A percentile compares a stretch with the other conserved stretches of the same genome.
Evolutionary conservation across 495 filamentous ascomycete species (phyloP).

Genomic region (Neurospora sp.): DNA sequence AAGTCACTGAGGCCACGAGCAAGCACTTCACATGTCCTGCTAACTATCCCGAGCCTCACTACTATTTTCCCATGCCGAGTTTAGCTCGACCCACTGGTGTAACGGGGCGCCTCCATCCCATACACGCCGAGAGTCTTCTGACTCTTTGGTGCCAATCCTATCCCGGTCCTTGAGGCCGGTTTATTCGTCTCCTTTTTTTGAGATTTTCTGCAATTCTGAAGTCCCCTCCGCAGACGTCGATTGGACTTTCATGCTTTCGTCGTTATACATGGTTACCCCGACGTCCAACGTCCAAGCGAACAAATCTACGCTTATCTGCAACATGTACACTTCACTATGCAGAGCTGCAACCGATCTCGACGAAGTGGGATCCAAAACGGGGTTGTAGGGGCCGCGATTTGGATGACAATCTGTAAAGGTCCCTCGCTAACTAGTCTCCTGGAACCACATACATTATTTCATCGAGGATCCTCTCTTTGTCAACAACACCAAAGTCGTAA

Average conservation of each 20-base stretch:
- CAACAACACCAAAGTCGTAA: neutral
- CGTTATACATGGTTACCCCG: neutral
- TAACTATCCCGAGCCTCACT: neutral
- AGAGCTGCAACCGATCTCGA: neutral
- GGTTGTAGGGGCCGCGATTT: neutral
- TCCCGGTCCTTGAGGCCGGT: neutral
- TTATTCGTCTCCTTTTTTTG: neutral
- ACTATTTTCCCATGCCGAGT: neutral
- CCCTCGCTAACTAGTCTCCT: neutral
- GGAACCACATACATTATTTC: neutral
- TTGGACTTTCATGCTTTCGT: neutral
- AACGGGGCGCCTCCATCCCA: neutral
- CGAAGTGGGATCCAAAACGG: neutral
- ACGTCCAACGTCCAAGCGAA: neutral
- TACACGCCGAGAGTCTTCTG: neutral
- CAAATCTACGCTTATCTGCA: neutral
- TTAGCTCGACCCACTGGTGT: neutral
- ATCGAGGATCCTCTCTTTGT: neutral
- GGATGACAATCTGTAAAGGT: neutral
- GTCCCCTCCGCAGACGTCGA: neutral
- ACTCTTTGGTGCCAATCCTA: neutral
- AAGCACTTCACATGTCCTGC: neutral
- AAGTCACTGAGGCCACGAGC: neutral
- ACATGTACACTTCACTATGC: neutral
- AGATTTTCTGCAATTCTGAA: neutral